A percentile compares a stretch with the other conserved stretches of the same genome.
phyloP scores from a whole-genome alignment of 352 stramenopile species.

The Blastocystis sp. region DNA sequence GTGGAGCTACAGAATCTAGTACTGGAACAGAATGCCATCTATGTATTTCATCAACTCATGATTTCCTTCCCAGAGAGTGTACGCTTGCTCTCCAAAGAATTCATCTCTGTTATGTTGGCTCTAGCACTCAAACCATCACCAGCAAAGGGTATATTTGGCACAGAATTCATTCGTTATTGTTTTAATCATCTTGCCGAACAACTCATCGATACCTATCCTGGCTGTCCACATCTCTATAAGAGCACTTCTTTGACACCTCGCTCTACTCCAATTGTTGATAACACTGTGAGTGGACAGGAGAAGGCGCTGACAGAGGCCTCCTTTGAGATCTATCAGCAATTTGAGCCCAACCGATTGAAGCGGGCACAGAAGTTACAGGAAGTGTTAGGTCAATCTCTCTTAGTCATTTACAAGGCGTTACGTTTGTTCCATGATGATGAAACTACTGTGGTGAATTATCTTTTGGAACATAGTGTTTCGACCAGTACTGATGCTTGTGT shows the following conservation, averaged over 20 bases:
- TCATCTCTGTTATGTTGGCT: conserved; percentile 46
- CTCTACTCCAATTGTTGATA: neutral
- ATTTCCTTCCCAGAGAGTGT: conserved; percentile 58
- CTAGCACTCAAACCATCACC: conserved; percentile 60
- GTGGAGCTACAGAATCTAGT: conserved; percentile 67
- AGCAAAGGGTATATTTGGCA: conserved; percentile 62
- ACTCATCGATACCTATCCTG: conserved; percentile 61
- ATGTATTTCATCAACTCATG: conserved; percentile 66
- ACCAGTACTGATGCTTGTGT: neutral
- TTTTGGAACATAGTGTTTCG: conserved; percentile 31
- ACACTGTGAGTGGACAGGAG: neutral
- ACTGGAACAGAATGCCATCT: conserved; percentile 65
- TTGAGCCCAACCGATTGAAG: neutral
- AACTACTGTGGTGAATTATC: neutral
- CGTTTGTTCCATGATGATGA: conserved; percentile 53
- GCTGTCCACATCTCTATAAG: conserved; percentile 38
- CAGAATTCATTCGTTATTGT: conserved; percentile 64
- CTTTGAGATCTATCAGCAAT: conserved; percentile 8
- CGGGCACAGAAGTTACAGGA: conserved; percentile 47
- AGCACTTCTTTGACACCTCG: neutral
- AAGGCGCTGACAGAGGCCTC: neutral
- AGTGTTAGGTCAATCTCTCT: neutral
- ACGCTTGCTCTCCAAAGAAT: conserved; percentile 31
- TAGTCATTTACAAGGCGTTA: conserved; percentile 44
- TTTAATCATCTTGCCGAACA: conserved; percentile 67